phyloP scores from a whole-genome alignment of 805 yeast genomes.

The Pichia gijzeniarum region DNA sequence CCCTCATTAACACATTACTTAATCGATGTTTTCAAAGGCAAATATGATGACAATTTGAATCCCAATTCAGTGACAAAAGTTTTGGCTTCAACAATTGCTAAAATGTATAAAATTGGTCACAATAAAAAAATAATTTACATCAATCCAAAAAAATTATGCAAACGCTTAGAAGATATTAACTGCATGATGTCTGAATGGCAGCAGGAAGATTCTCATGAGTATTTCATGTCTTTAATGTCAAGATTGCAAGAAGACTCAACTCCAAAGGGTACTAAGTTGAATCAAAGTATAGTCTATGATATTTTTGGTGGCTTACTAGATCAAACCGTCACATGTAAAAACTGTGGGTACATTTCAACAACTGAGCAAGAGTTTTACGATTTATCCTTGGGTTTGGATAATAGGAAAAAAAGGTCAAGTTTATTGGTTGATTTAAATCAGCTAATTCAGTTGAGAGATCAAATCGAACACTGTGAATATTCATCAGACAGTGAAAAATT shows the following conservation, averaged over 20 bases:
- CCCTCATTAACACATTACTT: conserved; percentile 88
- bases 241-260: conserved; percentile 88
- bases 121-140: conserved; percentile 40
- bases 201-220: conserved; percentile 97
- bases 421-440: conserved; percentile 25
- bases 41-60: conserved; percentile 40
- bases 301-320: conserved; percentile 87
- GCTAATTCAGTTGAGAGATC: conserved; percentile 22
- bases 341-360: conserved; percentile 74
- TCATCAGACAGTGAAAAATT: conserved; percentile 19
- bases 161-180: conserved; percentile 72
- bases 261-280: conserved; percentile 82
- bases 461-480: conserved; percentile 25
- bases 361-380: conserved; percentile 95
- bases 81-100: conserved; percentile 60
- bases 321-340: conserved; percentile 78
- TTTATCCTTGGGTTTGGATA: conserved; percentile 70
- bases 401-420: conserved; percentile 37
- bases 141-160: conserved; percentile 70
- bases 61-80: conserved; percentile 56
- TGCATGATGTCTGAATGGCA: conserved; percentile 98
- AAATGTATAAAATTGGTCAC: conserved; percentile 61
- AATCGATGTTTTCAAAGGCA: conserved; percentile 52
- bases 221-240: conserved; percentile 85
- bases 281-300: conserved; percentile 78